A percentile compares a stretch with the other conserved stretches of the same genome.
Conservation (phyloP, 2,329 filamentous ascomycete species). For the Fusarium oxysporum region DNA sequence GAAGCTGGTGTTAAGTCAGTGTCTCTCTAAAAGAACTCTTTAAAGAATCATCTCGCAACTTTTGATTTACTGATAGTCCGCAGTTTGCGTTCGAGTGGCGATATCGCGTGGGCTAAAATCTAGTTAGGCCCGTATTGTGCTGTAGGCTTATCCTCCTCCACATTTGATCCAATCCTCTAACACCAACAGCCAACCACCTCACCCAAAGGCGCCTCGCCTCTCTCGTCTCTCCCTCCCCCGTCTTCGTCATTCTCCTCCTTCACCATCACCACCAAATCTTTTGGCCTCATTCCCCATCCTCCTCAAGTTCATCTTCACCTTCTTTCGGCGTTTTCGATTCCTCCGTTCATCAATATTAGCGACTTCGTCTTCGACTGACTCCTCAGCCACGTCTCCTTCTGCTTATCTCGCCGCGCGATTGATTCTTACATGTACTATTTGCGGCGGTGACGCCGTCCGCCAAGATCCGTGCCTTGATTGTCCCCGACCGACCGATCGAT, state of each 20-base stretch:
- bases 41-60: background rate
- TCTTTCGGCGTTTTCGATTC: conserved; percentile 23
- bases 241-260: conserved; percentile 30
- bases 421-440: conserved; percentile 43
- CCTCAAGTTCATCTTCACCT: conserved; percentile 12
- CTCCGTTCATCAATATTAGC: conserved; percentile 12
- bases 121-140: background rate
- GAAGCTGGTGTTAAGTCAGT: background rate
- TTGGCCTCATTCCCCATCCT: conserved; percentile 18
- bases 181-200: conserved; percentile 19
- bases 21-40: background rate
- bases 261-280: conserved; percentile 14
- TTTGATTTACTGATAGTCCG: background rate
- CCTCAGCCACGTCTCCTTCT: background rate
- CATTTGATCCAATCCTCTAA: conserved; percentile 17
- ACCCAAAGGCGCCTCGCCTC: conserved; percentile 15
- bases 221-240: conserved; percentile 26
- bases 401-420: conserved; percentile 39
- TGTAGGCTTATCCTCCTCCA: conserved; percentile 34
- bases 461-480: conserved; percentile 39
- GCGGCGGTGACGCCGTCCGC: conserved; percentile 48
- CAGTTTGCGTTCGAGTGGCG: conserved; percentile 26
- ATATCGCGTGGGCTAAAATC: conserved; percentile 35
- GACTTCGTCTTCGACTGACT: background rate
- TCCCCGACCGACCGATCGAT: conserved; percentile 30